phyloP scores from a whole-genome alignment of 306 rosid species.

The Rosa chinensis region DNA sequence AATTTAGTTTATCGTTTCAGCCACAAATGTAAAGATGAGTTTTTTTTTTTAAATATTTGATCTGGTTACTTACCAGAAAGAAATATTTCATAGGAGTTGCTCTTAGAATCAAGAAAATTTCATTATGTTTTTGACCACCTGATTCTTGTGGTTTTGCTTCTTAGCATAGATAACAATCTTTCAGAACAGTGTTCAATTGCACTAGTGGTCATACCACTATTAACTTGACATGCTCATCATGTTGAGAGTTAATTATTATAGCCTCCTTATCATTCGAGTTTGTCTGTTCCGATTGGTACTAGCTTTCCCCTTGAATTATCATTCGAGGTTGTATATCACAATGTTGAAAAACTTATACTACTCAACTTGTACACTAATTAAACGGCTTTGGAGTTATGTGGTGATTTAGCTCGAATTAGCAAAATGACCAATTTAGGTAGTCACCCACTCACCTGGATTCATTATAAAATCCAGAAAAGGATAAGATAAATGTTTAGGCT shows the following conservation, averaged over 20 bases:
- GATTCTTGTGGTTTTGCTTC: neutral
- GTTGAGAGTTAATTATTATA: neutral
- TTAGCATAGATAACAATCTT: neutral
- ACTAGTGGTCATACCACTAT: neutral
- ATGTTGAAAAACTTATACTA: neutral
- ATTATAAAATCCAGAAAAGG: neutral
- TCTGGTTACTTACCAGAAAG: slow-evolving; percentile 4
- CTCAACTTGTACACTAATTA: neutral
- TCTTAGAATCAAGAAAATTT: neutral
- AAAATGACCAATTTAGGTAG: neutral
- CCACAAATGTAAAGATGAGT: slow-evolving; percentile 4
- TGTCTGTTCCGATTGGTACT: neutral
- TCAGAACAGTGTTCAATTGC: neutral
- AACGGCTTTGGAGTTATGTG: neutral
- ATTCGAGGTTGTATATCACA: neutral
- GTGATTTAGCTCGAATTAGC: neutral
- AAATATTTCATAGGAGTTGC: neutral
- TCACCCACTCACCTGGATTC: neutral
- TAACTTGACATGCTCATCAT: neutral
- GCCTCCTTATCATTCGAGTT: neutral
- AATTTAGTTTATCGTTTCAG: neutral
- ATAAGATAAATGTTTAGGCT: neutral
- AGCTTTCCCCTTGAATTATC: neutral
- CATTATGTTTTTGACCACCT: neutral
- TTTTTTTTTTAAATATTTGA: neutral